A percentile compares a stretch with the other conserved stretches of the same genome.
phyloP scores from a whole-genome alignment of 2,329 filamentous ascomycete genomes.

The Dendrostoma leiphaemia region DNA sequence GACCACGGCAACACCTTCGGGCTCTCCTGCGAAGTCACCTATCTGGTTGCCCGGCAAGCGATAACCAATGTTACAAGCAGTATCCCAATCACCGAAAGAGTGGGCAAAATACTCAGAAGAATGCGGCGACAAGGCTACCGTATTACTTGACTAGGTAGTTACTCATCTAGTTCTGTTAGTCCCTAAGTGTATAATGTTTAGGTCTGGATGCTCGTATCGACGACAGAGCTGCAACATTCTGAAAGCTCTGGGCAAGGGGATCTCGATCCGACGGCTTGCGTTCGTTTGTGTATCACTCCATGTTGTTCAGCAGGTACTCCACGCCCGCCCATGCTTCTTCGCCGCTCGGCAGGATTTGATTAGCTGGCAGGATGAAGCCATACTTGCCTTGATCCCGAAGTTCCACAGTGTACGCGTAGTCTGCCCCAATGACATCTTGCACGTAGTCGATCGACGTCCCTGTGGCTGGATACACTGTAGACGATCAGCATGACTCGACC shows the following conservation, averaged over 20 bases:
- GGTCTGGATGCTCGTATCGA: too few relatives aligned
- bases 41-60: too few relatives aligned
- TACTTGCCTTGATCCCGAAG: slow-evolving; percentile 35
- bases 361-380: slow-evolving; percentile 42
- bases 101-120: too few relatives aligned
- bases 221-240: not conserved
- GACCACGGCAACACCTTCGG: too few relatives aligned
- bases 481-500: not conserved
- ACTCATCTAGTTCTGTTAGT: too few relatives aligned
- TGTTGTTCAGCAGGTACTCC: slow-evolving; percentile 54
- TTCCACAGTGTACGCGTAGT: slow-evolving; percentile 40
- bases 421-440: slow-evolving; percentile 39
- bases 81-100: too few relatives aligned
- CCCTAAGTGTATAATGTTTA: too few relatives aligned
- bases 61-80: too few relatives aligned
- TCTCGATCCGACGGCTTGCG: not conserved
- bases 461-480: slow-evolving; percentile 57
- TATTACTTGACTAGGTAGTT: too few relatives aligned
- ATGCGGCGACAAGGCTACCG: too few relatives aligned
- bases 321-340: slow-evolving; percentile 48
- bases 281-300: slow-evolving; percentile 30
- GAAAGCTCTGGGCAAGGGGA: not conserved
- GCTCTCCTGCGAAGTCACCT: too few relatives aligned
- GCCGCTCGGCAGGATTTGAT: slow-evolving; percentile 41
- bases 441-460: slow-evolving; percentile 46